phyloP scores from a whole-genome alignment of 495 filamentous ascomycete genomes.

The Talaromyces adpressus region DNA sequence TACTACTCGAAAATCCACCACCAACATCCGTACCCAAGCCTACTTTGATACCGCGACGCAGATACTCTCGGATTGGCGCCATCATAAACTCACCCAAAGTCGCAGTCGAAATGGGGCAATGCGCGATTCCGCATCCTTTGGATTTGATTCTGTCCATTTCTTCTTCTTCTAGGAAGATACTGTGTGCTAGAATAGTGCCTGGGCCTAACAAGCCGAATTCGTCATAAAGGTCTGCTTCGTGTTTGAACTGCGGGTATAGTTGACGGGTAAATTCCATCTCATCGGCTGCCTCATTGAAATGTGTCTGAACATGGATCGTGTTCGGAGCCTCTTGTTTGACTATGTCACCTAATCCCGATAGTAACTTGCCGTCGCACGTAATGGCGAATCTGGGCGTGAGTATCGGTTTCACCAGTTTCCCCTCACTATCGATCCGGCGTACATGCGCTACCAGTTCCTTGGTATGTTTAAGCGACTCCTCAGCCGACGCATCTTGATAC shows the following conservation, averaged over 20 bases:
- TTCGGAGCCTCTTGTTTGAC: constrained; percentile 37
- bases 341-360: constrained; percentile 45
- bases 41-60: constrained; percentile 53
- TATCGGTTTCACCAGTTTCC: constrained; percentile 44
- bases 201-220: constrained; percentile 44
- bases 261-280: constrained; percentile 45
- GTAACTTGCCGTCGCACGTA: constrained; percentile 44
- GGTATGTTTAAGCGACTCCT: constrained; percentile 44
- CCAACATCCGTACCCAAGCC: constrained; percentile 61
- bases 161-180: constrained; percentile 48
- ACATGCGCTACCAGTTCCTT: constrained; percentile 45
- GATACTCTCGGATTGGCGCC: constrained; percentile 50
- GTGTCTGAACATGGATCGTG: constrained; percentile 51
- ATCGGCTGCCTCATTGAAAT: constrained; percentile 54
- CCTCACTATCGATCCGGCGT: constrained; percentile 29
- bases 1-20: constrained; percentile 55
- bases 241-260: constrained; percentile 45
- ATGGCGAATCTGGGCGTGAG: constrained; percentile 62
- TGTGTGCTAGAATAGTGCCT: constrained; percentile 58
- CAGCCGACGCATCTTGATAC: constrained; percentile 45
- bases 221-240: constrained; percentile 50
- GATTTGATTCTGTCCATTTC: constrained; percentile 42
- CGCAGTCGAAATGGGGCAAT: constrained; percentile 59
- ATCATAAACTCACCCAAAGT: constrained; percentile 57
- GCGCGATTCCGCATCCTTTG: constrained; percentile 50